phyloP scores from a whole-genome alignment of 2,329 filamentous ascomycete genomes.

The Exophiala aquamarina region DNA sequence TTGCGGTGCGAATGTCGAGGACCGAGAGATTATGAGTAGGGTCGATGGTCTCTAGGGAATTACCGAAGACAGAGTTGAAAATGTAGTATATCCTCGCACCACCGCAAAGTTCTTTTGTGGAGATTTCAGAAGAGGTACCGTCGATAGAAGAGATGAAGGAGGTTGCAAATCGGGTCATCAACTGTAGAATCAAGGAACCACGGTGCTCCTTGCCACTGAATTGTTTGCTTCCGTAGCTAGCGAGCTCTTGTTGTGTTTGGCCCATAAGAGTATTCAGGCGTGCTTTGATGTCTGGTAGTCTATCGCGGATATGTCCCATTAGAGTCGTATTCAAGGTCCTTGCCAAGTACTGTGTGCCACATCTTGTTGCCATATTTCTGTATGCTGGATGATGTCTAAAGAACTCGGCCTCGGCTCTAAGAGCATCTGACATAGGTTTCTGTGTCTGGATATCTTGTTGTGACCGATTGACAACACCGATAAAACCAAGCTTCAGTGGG shows the following conservation, averaged over 20 bases:
- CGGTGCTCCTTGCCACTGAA: constrained; percentile 97
- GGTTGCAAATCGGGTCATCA: constrained; percentile 97
- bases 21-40: constrained; percentile 93
- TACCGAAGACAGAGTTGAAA: constrained; percentile 98
- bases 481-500: constrained; percentile 94
- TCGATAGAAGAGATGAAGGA: constrained; percentile 99
- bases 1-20: constrained; percentile 92
- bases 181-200: constrained; percentile 88
- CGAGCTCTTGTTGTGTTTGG: constrained; percentile 97
- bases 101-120: constrained; percentile 94
- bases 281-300: constrained; percentile 96
- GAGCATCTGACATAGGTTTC: constrained; percentile 89
- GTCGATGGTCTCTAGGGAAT: constrained; percentile 92
- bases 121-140: constrained; percentile 97
- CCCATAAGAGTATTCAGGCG: constrained; percentile 97
- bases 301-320: constrained; percentile 94
- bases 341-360: constrained; percentile 89
- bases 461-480: constrained; percentile 95
- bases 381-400: constrained; percentile 97
- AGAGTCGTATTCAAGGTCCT: constrained; percentile 93
- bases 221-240: constrained; percentile 95
- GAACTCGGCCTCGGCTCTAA: constrained; percentile 88
- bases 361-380: constrained; percentile 89
- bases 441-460: constrained; percentile 97
- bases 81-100: constrained; percentile 97